phyloP scores from a whole-genome alignment of 257 asterid genomes.

The Solanum tarapatanum region DNA sequence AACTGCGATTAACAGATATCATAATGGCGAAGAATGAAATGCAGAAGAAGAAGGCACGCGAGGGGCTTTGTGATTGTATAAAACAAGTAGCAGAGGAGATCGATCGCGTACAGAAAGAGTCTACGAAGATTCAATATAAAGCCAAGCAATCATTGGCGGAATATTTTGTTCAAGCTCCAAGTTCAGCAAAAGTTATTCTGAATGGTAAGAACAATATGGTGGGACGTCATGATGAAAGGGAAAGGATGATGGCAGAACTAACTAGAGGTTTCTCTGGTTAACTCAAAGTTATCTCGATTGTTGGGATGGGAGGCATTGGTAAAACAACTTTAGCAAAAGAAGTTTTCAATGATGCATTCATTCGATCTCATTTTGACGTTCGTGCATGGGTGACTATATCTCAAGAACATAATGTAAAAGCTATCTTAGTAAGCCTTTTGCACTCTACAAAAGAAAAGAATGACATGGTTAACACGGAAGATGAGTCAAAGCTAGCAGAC shows the following conservation, averaged over 20 bases:
- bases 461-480: not conserved
- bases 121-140: not conserved
- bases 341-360: not conserved
- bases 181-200: not conserved
- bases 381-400: not conserved
- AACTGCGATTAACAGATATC: not conserved
- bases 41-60: not conserved
- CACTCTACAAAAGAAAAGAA: not conserved
- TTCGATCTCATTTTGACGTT: not conserved
- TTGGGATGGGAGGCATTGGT: constrained; percentile 4
- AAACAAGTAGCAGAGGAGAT: not conserved
- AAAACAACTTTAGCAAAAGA: not conserved
- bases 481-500: not conserved
- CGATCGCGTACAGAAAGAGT: not conserved
- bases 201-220: not conserved
- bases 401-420: not conserved
- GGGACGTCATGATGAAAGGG: not conserved
- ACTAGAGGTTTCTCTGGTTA: not conserved
- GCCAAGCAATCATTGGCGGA: not conserved
- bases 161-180: not conserved
- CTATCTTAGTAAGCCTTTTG: not conserved
- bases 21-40: not conserved
- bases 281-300: not conserved
- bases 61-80: not conserved
- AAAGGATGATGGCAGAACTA: not conserved